Evolutionary conservation across 768 basidiomycete genomes (phyloP), one percentile per base, ranked within the genome.

Genomic region (Boletus sensibilis): DNA sequence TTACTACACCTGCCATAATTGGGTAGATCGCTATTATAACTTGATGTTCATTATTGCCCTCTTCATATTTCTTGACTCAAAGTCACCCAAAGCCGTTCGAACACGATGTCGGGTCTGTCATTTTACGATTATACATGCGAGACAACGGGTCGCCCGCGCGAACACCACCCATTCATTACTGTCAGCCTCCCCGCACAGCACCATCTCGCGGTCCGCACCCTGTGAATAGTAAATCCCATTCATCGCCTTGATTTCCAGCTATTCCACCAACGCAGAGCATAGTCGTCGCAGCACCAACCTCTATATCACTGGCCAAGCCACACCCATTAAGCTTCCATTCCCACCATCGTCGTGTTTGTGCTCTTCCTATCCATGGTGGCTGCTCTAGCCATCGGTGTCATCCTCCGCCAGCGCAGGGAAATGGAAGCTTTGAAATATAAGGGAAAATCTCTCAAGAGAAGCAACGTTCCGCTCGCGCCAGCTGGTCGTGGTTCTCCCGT

Each of bases 211-310:
- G n/a, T 18, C 37, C 41, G 41, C 38, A 49, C 45, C 14, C 20
- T 14, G 31, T 31, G n/a, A 46, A 16, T 33, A 4, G 27, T 14
- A 11, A 4, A 18, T 20, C 12, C 16, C 16, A 25, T 34, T n/a
- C 48, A 37, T 16, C 29, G 13, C 42, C 27, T 25, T 10, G 20
- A 16, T 23, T 33, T 27, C 37, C 14, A 25, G 18, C n/a, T 18
- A 66, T 68, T 67, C 47, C 66, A 21, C 66, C 67, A 14, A 45
- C 61, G 10, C 60, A 48, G 47, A 49, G 52, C 51, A 56, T 49
- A 34, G 9, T 48, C 29, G 3, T 16, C 10, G 16, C 56, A 41
- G 33, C 35, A 1, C 29, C 55, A 16, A 46, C 45, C 0, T 31
- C 45, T 1, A 27, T n/a, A 10, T 25, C 57, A 10, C 34, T 47